These are phyloP conservation scores for Aspergillus baeticus DNA, from an alignment of 495 filamentous ascomycete species.

Conservation along the genomic window DNA sequence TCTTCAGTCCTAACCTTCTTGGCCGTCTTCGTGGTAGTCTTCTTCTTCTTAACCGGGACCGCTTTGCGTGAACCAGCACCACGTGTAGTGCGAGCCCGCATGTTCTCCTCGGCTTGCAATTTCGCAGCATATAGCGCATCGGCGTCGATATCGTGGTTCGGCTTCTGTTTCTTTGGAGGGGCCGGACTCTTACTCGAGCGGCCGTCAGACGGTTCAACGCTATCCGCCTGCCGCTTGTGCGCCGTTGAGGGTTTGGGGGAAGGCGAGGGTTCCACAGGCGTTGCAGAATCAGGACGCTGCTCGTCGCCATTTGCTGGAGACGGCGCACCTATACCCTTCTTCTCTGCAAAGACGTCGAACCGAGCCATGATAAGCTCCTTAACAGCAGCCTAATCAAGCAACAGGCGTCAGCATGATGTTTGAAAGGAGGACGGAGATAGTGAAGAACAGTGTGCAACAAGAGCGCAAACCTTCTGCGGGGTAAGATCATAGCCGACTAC, in stretches of 20 bases:
- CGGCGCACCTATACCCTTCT: conserved; percentile 37
- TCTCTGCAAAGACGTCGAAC: conserved; percentile 74
- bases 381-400: conserved; percentile 62
- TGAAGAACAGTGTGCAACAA: conserved; percentile 10
- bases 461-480: conserved; percentile 70
- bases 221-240: conserved; percentile 55
- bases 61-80: conserved; percentile 57
- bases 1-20: conserved; percentile 75
- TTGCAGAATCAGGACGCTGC: conserved; percentile 29
- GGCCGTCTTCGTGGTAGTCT: conserved; percentile 64
- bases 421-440: not conserved
- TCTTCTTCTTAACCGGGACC: conserved; percentile 64
- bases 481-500: conserved; percentile 78
- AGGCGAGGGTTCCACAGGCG: conserved; percentile 42
- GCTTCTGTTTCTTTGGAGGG: conserved; percentile 56
- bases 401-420: conserved; percentile 7
- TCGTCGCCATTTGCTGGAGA: conserved; percentile 44
- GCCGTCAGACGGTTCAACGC: conserved; percentile 47
- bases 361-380: conserved; percentile 83
- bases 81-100: conserved; percentile 68
- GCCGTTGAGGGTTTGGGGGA: conserved; percentile 51
- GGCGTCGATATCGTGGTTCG: conserved; percentile 60
- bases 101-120: conserved; percentile 90
- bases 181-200: conserved; percentile 40
- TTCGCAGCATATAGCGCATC: conserved; percentile 83